Evolutionary conservation across 345 rosid genomes (phyloP), one percentile per base, ranked within the genome.

Genomic region (Fremontodendron californicum): DNA sequence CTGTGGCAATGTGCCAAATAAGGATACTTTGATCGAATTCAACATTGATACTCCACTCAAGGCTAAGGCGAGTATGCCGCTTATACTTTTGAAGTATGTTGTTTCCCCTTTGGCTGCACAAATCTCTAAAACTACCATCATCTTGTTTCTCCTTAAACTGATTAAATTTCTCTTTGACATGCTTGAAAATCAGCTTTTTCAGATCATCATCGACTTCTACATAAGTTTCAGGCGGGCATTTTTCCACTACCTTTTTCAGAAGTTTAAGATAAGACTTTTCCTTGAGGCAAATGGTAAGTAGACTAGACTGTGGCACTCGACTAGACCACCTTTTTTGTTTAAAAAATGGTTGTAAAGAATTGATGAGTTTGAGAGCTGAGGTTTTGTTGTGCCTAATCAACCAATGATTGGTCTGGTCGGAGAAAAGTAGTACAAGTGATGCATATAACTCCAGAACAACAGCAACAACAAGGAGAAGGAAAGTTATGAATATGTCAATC

Each of bases 371-470:
- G n/a, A 70, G 12, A 70, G 11, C n/a, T 29, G 13, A 12, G 19
- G 40, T 69, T 49, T 9, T 62, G 37, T 52, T 43, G 3, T 75
- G 43, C 75, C 29, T 66, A 15, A 46, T 57, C 29, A 73, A 67
- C 73, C 52, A 79, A 29, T 33, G 13, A 25, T 49, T 5, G 55
- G 78, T 42, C 60, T 60, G 67, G 52, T 82, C 77, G 3, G 77
- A 78, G 58, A 19, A 16, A 48, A 83, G 75, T 6, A 80, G 51
- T 1, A 6, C 15, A 1, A 71, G 42, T 5, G 75, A 71, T 39
- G 79, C 83, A 75, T 71, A 80, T 49, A 75, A 18, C 65, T 83
- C 81, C 40, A 83, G 57, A 75, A 74, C 4, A 57, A 80, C 63
- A 1, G 78, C 83, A 2, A 73, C 45, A 39, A 25, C 49, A 15